These are phyloP conservation scores for Panellus pusillus DNA, from an alignment of 768 basidiomycete genomes.

Conservation along the genomic window DNA sequence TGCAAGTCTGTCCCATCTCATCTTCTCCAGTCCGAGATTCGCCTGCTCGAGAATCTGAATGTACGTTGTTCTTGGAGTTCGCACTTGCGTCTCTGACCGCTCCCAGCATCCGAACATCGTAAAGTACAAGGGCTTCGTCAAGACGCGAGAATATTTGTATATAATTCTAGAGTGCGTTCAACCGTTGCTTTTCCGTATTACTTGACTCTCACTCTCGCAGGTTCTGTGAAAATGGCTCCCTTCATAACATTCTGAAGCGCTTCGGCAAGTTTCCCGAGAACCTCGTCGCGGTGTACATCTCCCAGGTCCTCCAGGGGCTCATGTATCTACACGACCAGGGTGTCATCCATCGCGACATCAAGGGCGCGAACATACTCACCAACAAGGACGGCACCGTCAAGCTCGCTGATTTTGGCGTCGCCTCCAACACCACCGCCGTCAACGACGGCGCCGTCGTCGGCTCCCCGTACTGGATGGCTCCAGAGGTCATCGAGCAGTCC, in stretches of 20 bases:
- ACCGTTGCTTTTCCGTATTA: neutral
- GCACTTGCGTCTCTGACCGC: slow-evolving; percentile 10
- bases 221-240: slow-evolving; percentile 97
- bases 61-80: slow-evolving; percentile 43
- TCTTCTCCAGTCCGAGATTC: slow-evolving; percentile 82
- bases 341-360: slow-evolving; percentile 99
- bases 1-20: slow-evolving; percentile 14
- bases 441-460: slow-evolving; percentile 93
- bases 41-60: slow-evolving; percentile 94
- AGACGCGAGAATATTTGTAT: slow-evolving; percentile 90
- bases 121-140: slow-evolving; percentile 98
- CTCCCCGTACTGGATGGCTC: slow-evolving; percentile 99
- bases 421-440: slow-evolving; percentile 72
- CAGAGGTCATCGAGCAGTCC: slow-evolving; percentile 97
- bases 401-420: slow-evolving; percentile 98
- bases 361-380: slow-evolving; percentile 97
- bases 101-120: slow-evolving; percentile 93
- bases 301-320: slow-evolving; percentile 92
- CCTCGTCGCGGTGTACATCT: slow-evolving; percentile 94
- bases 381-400: slow-evolving; percentile 99
- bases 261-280: slow-evolving; percentile 99
- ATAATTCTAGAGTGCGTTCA: slow-evolving; percentile 88
- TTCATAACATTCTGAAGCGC: slow-evolving; percentile 92
- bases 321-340: slow-evolving; percentile 99
- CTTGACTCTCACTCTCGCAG: slow-evolving; percentile 33